Evolutionary conservation across 192 early-diverging fungal genomes (phyloP).

Genomic region (Entomortierella lignicola): DNA sequence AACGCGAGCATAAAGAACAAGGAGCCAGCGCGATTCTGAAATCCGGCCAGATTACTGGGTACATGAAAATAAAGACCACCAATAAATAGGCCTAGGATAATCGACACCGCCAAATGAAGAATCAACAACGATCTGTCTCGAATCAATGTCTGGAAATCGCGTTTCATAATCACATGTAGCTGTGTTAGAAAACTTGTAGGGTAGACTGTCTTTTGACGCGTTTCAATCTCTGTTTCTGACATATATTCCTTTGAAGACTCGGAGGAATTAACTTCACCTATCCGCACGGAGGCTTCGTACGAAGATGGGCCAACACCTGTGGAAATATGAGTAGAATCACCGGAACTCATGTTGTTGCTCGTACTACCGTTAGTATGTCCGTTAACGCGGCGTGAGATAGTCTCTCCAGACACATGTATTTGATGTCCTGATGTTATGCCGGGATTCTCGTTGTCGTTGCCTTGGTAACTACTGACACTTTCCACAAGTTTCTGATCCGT

Average conservation of each 20-base stretch:
- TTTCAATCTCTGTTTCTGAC: not conserved
- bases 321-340: not conserved
- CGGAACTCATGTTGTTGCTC: not conserved
- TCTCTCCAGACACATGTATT: not conserved
- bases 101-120: constrained; percentile 66
- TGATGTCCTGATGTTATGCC: not conserved
- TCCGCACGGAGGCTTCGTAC: constrained; percentile 13
- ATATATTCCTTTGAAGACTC: constrained; percentile 6
- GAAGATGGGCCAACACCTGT: not conserved
- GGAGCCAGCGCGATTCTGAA: constrained; percentile 80
- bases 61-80: constrained; percentile 75
- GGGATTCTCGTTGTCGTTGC: constrained; percentile 18
- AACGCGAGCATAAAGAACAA: constrained; percentile 77
- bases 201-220: constrained; percentile 21
- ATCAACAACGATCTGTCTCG: constrained; percentile 58
- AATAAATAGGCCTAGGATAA: constrained; percentile 69
- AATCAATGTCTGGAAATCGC: constrained; percentile 58
- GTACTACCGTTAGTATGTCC: not conserved
- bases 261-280: constrained; percentile 9
- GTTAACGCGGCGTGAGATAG: constrained; percentile 5
- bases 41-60: constrained; percentile 67
- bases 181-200: constrained; percentile 67
- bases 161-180: constrained; percentile 54
- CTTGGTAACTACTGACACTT: constrained; percentile 5
- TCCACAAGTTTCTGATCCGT: constrained; percentile 23